A percentile compares a stretch with the other conserved stretches of the same genome.
Conservation (phyloP, 1,284 basidiomycete species). For the Cutaneotrichosporon arboriforme region DNA sequence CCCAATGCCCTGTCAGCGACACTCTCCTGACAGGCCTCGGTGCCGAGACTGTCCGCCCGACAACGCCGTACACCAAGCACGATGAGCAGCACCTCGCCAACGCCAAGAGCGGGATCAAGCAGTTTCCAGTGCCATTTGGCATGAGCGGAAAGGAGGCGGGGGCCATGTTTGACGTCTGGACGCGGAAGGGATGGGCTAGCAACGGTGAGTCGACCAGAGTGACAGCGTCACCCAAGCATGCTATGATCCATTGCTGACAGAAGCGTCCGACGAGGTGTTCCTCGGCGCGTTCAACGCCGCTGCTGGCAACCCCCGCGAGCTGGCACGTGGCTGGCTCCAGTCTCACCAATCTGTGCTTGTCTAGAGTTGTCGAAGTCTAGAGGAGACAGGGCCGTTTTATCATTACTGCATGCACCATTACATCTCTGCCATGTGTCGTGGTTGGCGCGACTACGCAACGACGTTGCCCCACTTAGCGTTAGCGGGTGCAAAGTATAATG, state of each 20-base stretch:
- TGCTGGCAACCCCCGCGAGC: slow-evolving; percentile 39
- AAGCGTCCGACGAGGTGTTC: slow-evolving; percentile 43
- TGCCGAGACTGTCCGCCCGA: slow-evolving; percentile 23
- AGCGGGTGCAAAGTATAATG: too few relatives aligned
- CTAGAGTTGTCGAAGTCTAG: neutral
- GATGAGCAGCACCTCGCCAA: slow-evolving; percentile 35
- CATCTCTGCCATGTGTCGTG: neutral
- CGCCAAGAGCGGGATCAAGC: slow-evolving; percentile 30
- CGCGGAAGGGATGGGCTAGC: slow-evolving; percentile 37
- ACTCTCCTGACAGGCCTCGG: slow-evolving; percentile 24
- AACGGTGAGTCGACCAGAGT: slow-evolving; percentile 26
- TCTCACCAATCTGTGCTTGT: slow-evolving; percentile 10
- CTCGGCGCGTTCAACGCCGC: slow-evolving; percentile 34
- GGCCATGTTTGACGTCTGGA: slow-evolving; percentile 45
- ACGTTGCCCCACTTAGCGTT: too few relatives aligned
- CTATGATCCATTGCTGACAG: neutral
- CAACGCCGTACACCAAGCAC: slow-evolving; percentile 38
- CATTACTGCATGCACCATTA: neutral
- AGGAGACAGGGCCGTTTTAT: neutral
- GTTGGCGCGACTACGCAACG: too few relatives aligned
- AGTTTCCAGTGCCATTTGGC: slow-evolving; percentile 38
- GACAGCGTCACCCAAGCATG: too few relatives aligned
- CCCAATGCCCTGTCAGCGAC: slow-evolving; percentile 25
- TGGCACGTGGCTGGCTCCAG: slow-evolving; percentile 17
- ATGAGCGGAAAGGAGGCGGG: slow-evolving; percentile 42